Conservation (phyloP, 2,329 filamentous ascomycete genomes). For the Onygenales sp. region DNA sequence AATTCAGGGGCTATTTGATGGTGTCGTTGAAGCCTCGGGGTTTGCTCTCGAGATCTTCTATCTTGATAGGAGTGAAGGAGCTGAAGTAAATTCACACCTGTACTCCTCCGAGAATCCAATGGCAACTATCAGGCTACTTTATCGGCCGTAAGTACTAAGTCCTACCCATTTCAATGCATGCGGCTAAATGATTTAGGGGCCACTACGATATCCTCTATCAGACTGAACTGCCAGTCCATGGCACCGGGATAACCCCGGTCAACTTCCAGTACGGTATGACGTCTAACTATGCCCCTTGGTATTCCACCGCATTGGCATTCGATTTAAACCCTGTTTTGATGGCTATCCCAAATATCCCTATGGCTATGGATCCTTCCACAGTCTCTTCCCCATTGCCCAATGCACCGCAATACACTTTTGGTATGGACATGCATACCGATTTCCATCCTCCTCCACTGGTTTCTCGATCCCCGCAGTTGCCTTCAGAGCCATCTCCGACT, state of each 20-base stretch:
- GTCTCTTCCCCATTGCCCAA: constrained; percentile 22
- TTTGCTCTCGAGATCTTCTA: constrained; percentile 83
- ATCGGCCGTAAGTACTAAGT: constrained; percentile 48
- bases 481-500: constrained; percentile 14
- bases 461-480: constrained; percentile 11
- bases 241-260: constrained; percentile 22
- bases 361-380: constrained; percentile 25
- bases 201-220: constrained; percentile 95
- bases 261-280: constrained; percentile 34
- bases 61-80: constrained; percentile 73
- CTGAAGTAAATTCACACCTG: constrained; percentile 52
- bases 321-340: constrained; percentile 32
- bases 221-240: constrained; percentile 30
- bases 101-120: constrained; percentile 27
- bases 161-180: not conserved
- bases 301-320: constrained; percentile 27
- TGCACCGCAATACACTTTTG: constrained; percentile 20
- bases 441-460: constrained; percentile 3
- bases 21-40: constrained; percentile 67
- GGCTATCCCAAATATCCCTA: constrained; percentile 31
- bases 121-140: constrained; percentile 60
- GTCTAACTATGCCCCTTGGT: constrained; percentile 29
- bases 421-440: constrained; percentile 18
- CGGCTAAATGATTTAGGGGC: constrained; percentile 41
- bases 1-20: constrained; percentile 64